phyloP scores from a whole-genome alignment of 2,329 filamentous ascomycete genomes.

The Hymenoscyphus salicellus region DNA sequence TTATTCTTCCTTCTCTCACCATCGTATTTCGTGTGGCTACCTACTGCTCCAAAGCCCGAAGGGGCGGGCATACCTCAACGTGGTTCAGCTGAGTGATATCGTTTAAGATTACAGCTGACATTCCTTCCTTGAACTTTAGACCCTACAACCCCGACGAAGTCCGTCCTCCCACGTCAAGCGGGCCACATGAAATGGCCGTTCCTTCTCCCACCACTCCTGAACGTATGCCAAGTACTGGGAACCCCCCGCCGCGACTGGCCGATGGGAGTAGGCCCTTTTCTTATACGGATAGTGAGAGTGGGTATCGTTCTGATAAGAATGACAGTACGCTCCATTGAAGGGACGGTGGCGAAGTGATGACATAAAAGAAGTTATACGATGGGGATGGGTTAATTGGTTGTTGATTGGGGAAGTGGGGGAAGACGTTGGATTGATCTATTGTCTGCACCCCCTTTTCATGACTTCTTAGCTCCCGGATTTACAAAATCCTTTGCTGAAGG shows the following conservation, averaged over 20 bases:
- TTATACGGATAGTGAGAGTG: slow-evolving; percentile 20
- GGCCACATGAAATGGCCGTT: slow-evolving; percentile 7
- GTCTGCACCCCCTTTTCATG: background rate
- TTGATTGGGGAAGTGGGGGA: background rate
- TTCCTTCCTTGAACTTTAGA: background rate
- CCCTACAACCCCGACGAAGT: slow-evolving; percentile 14
- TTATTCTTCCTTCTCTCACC: background rate
- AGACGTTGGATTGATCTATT: background rate
- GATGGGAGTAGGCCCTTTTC: slow-evolving; percentile 17
- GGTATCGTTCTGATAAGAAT: slow-evolving; percentile 9
- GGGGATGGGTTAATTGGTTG: background rate
- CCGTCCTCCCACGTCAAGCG: slow-evolving; percentile 4
- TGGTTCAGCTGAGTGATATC: background rate
- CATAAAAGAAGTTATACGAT: background rate
- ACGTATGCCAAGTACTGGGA: slow-evolving; percentile 9
- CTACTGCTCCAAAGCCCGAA: background rate
- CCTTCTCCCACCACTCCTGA: slow-evolving; percentile 8
- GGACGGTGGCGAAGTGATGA: background rate
- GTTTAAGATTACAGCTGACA: background rate
- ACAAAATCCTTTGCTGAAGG: background rate
- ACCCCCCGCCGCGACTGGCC: background rate
- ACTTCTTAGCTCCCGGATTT: background rate
- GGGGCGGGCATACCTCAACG: background rate
- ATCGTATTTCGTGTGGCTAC: background rate
- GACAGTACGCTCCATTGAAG: background rate